phyloP scores from a whole-genome alignment of 352 stramenopile genomes.

The Phytophthora palmivora region DNA sequence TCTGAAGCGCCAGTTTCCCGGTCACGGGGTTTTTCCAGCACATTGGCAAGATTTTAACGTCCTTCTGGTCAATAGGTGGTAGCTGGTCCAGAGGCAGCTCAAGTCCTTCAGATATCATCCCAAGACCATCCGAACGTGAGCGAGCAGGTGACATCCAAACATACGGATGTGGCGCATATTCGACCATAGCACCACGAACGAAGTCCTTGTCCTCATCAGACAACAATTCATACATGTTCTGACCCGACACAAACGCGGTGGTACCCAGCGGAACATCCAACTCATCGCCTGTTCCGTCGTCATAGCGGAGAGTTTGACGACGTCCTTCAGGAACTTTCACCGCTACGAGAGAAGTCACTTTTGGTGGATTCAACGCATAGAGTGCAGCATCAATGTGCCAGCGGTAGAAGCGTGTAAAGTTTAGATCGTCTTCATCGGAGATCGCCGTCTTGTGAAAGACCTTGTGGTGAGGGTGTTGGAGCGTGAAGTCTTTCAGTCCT shows the following conservation, averaged over 20 bases:
- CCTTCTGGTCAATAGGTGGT: conserved; percentile 32
- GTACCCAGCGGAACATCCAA: conserved; percentile 33
- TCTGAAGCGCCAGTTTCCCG: conserved; percentile 36
- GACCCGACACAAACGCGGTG: conserved; percentile 39
- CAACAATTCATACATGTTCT: conserved; percentile 40
- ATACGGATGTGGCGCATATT: conserved; percentile 43
- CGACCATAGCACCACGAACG: conserved; percentile 31
- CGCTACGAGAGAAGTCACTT: conserved; percentile 35
- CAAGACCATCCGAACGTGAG: conserved; percentile 38
- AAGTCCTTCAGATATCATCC: conserved; percentile 34
- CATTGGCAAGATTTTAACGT: conserved; percentile 41
- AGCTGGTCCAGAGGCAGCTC: conserved; percentile 36
- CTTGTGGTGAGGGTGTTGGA: conserved; percentile 43
- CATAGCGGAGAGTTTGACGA: conserved; percentile 38
- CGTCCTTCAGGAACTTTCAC: conserved; percentile 34
- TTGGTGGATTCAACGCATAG: conserved; percentile 36
- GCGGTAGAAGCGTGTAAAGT: conserved; percentile 44
- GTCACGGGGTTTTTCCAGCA: conserved; percentile 42
- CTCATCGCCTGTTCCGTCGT: conserved; percentile 37
- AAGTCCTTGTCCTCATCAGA: conserved; percentile 41
- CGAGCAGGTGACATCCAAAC: conserved; percentile 40
- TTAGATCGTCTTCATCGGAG: conserved; percentile 33
- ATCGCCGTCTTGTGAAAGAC: conserved; percentile 39
- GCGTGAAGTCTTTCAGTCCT: conserved; percentile 39
- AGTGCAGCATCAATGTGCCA: conserved; percentile 43